phyloP scores from a whole-genome alignment of 805 yeast genomes.

The Teunomyces lycoperdinae region DNA sequence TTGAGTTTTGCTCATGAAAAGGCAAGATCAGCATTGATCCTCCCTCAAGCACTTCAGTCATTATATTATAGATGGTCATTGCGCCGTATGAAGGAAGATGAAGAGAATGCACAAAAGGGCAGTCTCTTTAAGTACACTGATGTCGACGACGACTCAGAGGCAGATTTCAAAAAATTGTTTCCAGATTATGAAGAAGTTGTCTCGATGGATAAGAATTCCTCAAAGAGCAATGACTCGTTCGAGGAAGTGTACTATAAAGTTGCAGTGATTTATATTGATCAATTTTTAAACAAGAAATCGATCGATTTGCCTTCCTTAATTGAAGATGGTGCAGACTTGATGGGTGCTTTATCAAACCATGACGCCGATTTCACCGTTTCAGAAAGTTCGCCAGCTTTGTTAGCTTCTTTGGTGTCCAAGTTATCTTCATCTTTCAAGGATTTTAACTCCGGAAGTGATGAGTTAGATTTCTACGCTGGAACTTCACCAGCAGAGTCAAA shows the following conservation, averaged over 20 bases:
- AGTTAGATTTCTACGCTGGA: conserved; percentile 61
- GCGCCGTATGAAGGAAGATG: conserved; percentile 63
- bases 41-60: conserved; percentile 47
- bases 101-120: conserved; percentile 55
- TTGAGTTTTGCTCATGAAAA: conserved; percentile 34
- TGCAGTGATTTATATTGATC: conserved; percentile 47
- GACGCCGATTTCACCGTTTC: conserved; percentile 9
- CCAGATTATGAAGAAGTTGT: conserved; percentile 80
- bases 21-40: not conserved
- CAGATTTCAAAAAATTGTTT: conserved; percentile 76
- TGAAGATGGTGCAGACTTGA: conserved; percentile 35
- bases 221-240: conserved; percentile 23
- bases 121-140: conserved; percentile 67
- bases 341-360: conserved; percentile 10
- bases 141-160: conserved; percentile 64
- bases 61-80: conserved; percentile 81
- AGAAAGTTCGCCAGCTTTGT: conserved; percentile 19
- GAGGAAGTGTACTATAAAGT: conserved; percentile 48
- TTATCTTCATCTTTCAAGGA: conserved; percentile 17
- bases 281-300: conserved; percentile 28
- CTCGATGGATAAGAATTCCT: conserved; percentile 20
- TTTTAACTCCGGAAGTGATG: conserved; percentile 13
- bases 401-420: conserved; percentile 17
- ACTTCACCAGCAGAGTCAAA: conserved; percentile 58
- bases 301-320: conserved; percentile 27